These are phyloP conservation scores for Schizosaccharomyces versatilis DNA, from an alignment of 1,139 yeast genomes.

Conservation along the genomic window DNA sequence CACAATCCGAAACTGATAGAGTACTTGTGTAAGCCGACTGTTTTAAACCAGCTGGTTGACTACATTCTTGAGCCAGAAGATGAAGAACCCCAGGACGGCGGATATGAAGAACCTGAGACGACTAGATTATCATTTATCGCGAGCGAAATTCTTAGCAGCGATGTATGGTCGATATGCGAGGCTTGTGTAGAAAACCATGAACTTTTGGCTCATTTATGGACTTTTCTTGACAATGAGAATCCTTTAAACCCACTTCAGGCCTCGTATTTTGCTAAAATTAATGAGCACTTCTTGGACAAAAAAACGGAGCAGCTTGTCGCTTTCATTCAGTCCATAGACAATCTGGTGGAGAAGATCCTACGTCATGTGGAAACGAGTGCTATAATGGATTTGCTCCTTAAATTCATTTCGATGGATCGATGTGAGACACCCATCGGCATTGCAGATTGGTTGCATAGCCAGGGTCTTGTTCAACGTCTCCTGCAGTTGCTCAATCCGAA, in stretches of 20 bases:
- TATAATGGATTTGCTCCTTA: slow-evolving; percentile 58
- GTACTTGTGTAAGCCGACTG: slow-evolving; percentile 53
- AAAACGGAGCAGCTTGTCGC: slow-evolving; percentile 65
- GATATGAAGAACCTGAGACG: slow-evolving; percentile 12
- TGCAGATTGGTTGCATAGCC: slow-evolving; percentile 22
- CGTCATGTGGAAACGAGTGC: slow-evolving; percentile 69
- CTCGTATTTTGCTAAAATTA: slow-evolving; percentile 78
- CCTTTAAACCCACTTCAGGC: slow-evolving; percentile 59
- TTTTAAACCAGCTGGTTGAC: slow-evolving; percentile 42
- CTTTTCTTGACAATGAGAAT: slow-evolving; percentile 38
- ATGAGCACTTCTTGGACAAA: slow-evolving; percentile 79
- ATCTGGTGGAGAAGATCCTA: slow-evolving; percentile 45
- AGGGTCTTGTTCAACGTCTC: slow-evolving; percentile 6
- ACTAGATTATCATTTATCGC: slow-evolving; percentile 49
- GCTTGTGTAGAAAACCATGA: slow-evolving; percentile 60
- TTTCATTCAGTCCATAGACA: slow-evolving; percentile 43
- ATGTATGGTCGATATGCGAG: slow-evolving; percentile 86
- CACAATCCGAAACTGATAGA: slow-evolving; percentile 67
- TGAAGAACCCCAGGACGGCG: slow-evolving; percentile 22
- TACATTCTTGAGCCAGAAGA: slow-evolving; percentile 30
- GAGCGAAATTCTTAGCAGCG: slow-evolving; percentile 75
- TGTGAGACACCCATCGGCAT: slow-evolving; percentile 33
- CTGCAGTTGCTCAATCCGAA: slow-evolving; percentile 8
- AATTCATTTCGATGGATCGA: slow-evolving; percentile 55
- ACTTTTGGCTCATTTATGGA: slow-evolving; percentile 55